Percentiles rank a stretch among this genome's conserved stretches.
These are phyloP conservation scores for Fusarium coffeatum DNA, from an alignment of 2,329 filamentous ascomycete species.

Conservation along the genomic window DNA sequence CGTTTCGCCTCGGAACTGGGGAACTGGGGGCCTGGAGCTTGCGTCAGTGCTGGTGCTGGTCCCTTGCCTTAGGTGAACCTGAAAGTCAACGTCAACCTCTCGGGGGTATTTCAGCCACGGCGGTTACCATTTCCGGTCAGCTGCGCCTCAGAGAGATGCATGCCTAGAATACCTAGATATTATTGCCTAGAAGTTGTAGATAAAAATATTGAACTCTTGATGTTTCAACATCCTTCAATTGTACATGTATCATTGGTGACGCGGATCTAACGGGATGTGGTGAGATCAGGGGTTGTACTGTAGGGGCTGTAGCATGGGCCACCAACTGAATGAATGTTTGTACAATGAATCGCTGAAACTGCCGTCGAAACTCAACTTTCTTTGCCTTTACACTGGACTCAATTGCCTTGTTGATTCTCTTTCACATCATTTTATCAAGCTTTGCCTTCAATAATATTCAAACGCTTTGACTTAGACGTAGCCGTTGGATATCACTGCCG, in stretches of 20 bases:
- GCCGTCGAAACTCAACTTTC: neutral
- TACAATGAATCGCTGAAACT: slow-evolving; percentile 7
- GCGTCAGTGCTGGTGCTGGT: slow-evolving; percentile 41
- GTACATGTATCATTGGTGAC: neutral
- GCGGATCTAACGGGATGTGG: slow-evolving; percentile 4
- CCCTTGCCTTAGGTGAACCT: neutral
- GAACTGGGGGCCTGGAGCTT: slow-evolving; percentile 37
- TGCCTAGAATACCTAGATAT: neutral
- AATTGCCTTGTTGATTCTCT: neutral
- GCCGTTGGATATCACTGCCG: neutral
- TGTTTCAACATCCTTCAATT: no score
- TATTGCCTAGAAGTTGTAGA: no score
- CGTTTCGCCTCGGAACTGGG: neutral
- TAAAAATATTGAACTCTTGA: no score
- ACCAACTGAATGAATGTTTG: neutral
- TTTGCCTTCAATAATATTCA: neutral
- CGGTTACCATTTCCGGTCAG: slow-evolving; percentile 12
- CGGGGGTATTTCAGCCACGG: slow-evolving; percentile 34
- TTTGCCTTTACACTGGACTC: neutral
- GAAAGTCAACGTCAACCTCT: neutral
- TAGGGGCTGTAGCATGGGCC: neutral
- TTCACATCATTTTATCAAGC: neutral
- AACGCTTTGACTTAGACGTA: neutral
- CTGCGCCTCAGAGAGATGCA: neutral
- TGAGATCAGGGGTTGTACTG: neutral